Base-by-base conservation (phyloP, 768 basidiomycete species). In the Mycena venus region DNA sequence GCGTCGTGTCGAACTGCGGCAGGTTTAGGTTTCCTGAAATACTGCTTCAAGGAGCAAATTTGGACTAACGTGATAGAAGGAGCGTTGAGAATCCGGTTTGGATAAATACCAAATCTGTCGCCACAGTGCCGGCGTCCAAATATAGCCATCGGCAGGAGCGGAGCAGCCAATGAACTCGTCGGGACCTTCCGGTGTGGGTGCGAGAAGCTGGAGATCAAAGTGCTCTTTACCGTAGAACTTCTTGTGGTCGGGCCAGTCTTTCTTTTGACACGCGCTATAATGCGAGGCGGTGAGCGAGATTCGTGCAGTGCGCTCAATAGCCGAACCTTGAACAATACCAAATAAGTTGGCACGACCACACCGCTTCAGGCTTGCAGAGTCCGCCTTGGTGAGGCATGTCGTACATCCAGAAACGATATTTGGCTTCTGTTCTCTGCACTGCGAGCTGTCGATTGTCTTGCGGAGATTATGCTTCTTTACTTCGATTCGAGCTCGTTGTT, bases 181-280 rank as follows among this genome's bases (percentile, higher is more conserved):
- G 56, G 1, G 36, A 9, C 8, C 44, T 14, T 38, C 34, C 1
- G 66, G 59, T 1, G 60, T 44, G 21, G 72, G 66, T 21, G 27
- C 21, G 29, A 68, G 36, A 11, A 68, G 32, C 5, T 8, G 23
- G 2, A 61, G 66, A 23, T 74, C 68, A 34, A 74, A 74, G 2
- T n/a, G 51, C 2, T 27, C 9, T 5, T 34, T 10, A 21, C 61
- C 61, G 53, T 66, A 73, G 11, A 40, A 21, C 27, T 64, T 67
- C 31, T 73, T 68, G 47, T 68, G 72, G 11, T 42, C 40, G 5
- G 47, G 25, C 73, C 73, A 74, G 29, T 74, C 73, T 12, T 47
- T 68, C 27, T 53, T 73, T 42, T 74, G 73, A 36, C 73, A 74
- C 19, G 34, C 55, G 6, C 73, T 74, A 40, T 9, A 38, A n/a